Evolutionary conservation across 148 eudicot genomes (phyloP).

Genomic region (Rhododendron williamsianum): DNA sequence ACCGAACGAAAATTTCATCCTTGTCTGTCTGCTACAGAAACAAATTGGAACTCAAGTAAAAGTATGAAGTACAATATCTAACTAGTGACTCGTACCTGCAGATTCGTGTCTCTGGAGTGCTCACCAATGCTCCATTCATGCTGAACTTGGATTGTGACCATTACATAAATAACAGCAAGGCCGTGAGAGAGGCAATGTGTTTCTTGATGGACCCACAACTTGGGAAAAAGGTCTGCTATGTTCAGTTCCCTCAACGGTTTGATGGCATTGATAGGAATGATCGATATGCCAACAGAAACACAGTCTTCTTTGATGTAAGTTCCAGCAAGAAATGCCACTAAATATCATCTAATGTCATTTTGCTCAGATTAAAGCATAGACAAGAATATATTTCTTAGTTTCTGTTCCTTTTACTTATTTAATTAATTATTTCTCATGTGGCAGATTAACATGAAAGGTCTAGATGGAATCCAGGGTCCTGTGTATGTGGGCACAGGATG

Average conservation of each 20-base stretch:
- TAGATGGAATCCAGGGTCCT: conserved; percentile 97
- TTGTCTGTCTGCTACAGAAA: not conserved
- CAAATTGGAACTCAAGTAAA: not conserved
- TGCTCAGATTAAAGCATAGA: not conserved
- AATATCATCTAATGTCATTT: not conserved
- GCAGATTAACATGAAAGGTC: conserved; percentile 98
- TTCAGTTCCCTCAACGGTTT: conserved; percentile 92
- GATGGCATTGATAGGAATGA: conserved; percentile 91
- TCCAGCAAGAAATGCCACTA: conserved; percentile 15
- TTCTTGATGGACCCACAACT: conserved; percentile 95
- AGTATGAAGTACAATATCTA: not conserved
- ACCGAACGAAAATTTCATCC: not conserved
- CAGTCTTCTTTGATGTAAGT: conserved; percentile 97
- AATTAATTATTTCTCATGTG: not conserved
- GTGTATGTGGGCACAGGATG: conserved; percentile 98
- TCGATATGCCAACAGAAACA: conserved; percentile 94
- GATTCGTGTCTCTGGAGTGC: conserved; percentile 93
- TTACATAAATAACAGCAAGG: conserved; percentile 94
- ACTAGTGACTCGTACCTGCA: conserved; percentile 23
- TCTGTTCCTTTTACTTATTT: not conserved
- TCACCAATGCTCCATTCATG: conserved; percentile 99
- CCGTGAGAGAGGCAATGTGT: conserved; percentile 92
- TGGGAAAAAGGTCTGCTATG: conserved; percentile 92
- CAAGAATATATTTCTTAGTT: not conserved
- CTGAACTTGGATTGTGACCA: conserved; percentile 99